phyloP scores from a whole-genome alignment of 306 rosid species.

The Luffa acutangula region DNA sequence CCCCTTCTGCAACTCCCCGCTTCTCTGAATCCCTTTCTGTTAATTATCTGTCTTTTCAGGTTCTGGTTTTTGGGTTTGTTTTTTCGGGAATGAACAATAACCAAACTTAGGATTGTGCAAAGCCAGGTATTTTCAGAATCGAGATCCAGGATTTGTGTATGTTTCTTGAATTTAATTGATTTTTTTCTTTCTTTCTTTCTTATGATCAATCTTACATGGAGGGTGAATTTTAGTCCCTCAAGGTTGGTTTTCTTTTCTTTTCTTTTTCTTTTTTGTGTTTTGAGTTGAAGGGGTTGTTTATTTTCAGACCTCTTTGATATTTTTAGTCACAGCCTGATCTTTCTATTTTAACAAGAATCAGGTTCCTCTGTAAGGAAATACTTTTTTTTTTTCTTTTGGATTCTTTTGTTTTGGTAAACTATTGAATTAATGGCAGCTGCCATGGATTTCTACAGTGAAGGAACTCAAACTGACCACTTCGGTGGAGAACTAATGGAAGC shows the following conservation, averaged over 20 bases:
- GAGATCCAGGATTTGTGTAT: slow-evolving; percentile 58
- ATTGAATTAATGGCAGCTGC: slow-evolving; percentile 53
- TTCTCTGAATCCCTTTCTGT: slow-evolving; percentile 99
- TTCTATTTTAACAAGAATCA: slow-evolving; percentile 41
- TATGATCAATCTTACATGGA: slow-evolving; percentile 18
- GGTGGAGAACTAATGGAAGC: slow-evolving; percentile 97
- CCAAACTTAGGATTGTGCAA: slow-evolving; percentile 64
- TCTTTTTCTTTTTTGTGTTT: background rate
- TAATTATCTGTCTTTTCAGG: slow-evolving; percentile 89
- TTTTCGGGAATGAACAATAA: slow-evolving; percentile 21
- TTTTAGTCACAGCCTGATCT: slow-evolving; percentile 31
- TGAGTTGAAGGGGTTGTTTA: slow-evolving; percentile 61
- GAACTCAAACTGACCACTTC: slow-evolving; percentile 41
- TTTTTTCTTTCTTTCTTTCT: background rate
- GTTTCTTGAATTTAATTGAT: background rate
- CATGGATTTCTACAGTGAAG: slow-evolving; percentile 55
- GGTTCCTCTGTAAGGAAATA: slow-evolving; percentile 14
- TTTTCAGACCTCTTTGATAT: slow-evolving; percentile 57
- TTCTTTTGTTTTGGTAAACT: background rate
- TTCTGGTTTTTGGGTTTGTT: slow-evolving; percentile 78
- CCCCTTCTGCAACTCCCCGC: slow-evolving; percentile 63
- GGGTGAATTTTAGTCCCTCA: slow-evolving; percentile 78
- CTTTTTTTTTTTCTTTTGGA: background rate
- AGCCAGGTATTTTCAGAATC: slow-evolving; percentile 99
- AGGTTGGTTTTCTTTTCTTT: slow-evolving; percentile 17